Evolutionary conservation across 139 green algal genomes (phyloP), one percentile per base, ranked within the genome.

Genomic region (Penium margaritaceum): DNA sequence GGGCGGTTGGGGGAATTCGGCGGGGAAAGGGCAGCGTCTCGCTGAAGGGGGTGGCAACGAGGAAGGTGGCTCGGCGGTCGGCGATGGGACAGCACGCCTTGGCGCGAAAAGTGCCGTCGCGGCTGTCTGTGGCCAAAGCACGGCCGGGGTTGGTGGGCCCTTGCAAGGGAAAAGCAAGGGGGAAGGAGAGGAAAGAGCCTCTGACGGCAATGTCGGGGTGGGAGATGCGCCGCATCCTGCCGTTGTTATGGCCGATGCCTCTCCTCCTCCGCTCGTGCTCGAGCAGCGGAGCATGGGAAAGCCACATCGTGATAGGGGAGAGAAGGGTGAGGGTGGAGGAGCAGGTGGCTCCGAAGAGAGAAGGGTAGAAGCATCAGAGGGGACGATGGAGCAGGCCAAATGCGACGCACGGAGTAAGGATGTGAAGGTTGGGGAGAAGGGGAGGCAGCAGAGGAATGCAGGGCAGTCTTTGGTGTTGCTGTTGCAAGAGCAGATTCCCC

Each of bases 241-340:
- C n/a, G 47, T 60, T 60, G 47, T 33, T 60, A n/a, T n/a, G n/a
- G n/a, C n/a, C n/a, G n/a, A n/a, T n/a, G n/a, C n/a, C n/a, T n/a
- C n/a, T n/a, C n/a, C n/a, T n/a, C n/a, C n/a, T n/a, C n/a, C n/a
- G n/a, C n/a, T 60, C 47, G n/a, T 3, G 30, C n/a, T 33, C n/a
- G 47, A 6, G 47, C 29, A 24, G 47, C 29, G 19, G 47, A 60
- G 47, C n/a, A 24, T 33, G 47, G 47, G 47, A 29, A 3, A 24
- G 29, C 21, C 12, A 32, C n/a, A 34, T 17, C n/a, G 30, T 6
- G 21, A 60, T 5, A 24, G 19, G 47, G 19, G 30, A 27, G 47
- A 60, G 47, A 27, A 60, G 47, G 47, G 14, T n/a, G 47, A 60
- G 47, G 47, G 47, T 24, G 47, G 47, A 60, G 47, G 47, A 60